Evolutionary conservation across 768 basidiomycete species (phyloP).

Genomic region (Suillus subalutaceus): DNA sequence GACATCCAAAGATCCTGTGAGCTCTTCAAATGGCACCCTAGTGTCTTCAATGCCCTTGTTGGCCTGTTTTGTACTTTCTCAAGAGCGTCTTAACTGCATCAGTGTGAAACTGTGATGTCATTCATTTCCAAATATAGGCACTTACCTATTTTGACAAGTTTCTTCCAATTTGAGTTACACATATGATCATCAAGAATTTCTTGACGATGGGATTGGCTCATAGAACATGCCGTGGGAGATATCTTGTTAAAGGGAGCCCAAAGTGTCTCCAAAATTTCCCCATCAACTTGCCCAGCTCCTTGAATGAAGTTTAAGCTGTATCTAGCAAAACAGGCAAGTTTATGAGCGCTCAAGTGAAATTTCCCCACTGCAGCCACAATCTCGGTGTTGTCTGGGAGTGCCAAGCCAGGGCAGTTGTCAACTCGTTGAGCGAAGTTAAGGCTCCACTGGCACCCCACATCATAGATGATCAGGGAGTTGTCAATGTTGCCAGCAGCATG

Average conservation of each 20-base stretch:
- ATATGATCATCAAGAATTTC: constrained; percentile 37
- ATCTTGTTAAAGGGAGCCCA: constrained; percentile 12
- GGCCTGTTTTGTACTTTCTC: not conserved
- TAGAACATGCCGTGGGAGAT: constrained; percentile 22
- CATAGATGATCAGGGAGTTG: constrained; percentile 27
- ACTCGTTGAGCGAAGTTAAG: constrained; percentile 18
- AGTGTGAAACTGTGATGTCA: no score
- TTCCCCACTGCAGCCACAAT: constrained; percentile 20
- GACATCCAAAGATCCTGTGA: not conserved
- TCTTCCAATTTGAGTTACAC: constrained; percentile 38
- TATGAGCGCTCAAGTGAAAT: constrained; percentile 32
- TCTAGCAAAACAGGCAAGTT: constrained; percentile 27
- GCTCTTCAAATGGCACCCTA: constrained; percentile 4
- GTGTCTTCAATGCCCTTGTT: not conserved
- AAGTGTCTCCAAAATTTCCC: constrained; percentile 33
- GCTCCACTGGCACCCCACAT: constrained; percentile 32
- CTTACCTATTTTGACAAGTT: constrained; percentile 27
- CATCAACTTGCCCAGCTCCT: constrained; percentile 29
- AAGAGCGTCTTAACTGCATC: not conserved
- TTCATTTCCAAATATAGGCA: not conserved
- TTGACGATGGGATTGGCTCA: constrained; percentile 25
- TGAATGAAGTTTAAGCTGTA: constrained; percentile 33
- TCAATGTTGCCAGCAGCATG: constrained; percentile 12
- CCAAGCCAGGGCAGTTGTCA: not conserved
- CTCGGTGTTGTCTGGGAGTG: constrained; percentile 4